These are phyloP conservation scores for Solanum acaule DNA, from an alignment of 257 asterid genomes.

Conservation along the genomic window DNA sequence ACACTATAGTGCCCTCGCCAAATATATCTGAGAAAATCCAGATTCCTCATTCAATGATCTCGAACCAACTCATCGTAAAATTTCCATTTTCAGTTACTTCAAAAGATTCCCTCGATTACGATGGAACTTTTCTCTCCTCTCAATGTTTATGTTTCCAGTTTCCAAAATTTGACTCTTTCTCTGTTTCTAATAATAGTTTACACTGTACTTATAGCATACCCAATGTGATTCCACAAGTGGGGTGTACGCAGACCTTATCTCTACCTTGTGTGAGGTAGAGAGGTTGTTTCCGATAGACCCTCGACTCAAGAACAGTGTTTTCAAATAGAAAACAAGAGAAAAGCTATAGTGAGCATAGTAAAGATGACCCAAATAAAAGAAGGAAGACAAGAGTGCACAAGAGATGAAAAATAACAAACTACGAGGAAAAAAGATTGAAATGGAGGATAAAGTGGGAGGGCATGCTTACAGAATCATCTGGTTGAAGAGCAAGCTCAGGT, in stretches of 20 bases:
- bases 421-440: too few relatives aligned
- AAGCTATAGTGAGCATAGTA: too few relatives aligned
- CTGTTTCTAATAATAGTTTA: neutral
- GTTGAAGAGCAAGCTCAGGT: too few relatives aligned
- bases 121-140: neutral
- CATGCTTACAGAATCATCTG: too few relatives aligned
- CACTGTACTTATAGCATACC: neutral
- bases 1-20: neutral
- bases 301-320: neutral
- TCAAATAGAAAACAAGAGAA: neutral
- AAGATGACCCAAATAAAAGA: too few relatives aligned
- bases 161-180: neutral
- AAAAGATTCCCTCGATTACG: neutral
- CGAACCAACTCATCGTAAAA: neutral
- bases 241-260: neutral
- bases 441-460: too few relatives aligned
- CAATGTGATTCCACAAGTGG: neutral
- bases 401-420: too few relatives aligned
- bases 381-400: too few relatives aligned
- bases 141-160: neutral
- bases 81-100: neutral
- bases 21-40: neutral
- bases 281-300: too few relatives aligned
- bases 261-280: neutral
- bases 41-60: neutral